Conservation (phyloP, 2,329 filamentous ascomycete species). For the Colletotrichum lindemuthianum region DNA sequence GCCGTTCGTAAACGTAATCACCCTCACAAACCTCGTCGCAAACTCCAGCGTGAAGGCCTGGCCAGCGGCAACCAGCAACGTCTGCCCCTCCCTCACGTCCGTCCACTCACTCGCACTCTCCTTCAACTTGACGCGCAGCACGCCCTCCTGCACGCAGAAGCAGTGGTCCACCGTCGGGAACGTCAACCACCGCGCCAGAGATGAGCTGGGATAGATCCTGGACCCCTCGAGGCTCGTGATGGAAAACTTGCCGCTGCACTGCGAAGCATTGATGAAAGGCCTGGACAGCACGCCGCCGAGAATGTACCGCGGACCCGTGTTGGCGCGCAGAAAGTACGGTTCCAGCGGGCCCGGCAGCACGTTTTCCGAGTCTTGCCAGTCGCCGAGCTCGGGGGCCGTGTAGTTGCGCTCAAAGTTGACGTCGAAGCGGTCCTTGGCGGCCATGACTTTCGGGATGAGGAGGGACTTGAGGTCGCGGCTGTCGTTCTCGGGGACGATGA, state of each 20-base stretch:
- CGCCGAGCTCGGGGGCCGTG: constrained; percentile 52
- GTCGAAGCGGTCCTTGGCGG: constrained; percentile 64
- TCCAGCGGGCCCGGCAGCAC: constrained; percentile 48
- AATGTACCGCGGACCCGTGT: constrained; percentile 58
- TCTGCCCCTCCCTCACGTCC: constrained; percentile 57
- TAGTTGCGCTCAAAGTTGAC: constrained; percentile 63
- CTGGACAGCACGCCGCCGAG: constrained; percentile 56
- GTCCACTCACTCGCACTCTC: constrained; percentile 40
- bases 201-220: constrained; percentile 46
- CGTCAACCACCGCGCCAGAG: constrained; percentile 49
- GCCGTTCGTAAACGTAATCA: constrained; percentile 60
- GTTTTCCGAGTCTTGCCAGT: constrained; percentile 54
- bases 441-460: constrained; percentile 65
- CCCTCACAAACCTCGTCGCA: constrained; percentile 56
- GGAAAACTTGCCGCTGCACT: constrained; percentile 60
- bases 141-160: constrained; percentile 59
- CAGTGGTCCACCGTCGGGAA: constrained; percentile 63
- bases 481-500: constrained; percentile 62
- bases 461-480: constrained; percentile 60
- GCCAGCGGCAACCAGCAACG: constrained; percentile 58
- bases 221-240: constrained; percentile 63
- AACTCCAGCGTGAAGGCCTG: constrained; percentile 56
- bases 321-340: constrained; percentile 62
- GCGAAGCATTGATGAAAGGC: constrained; percentile 58
- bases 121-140: constrained; percentile 52